Evolutionary conservation across 176 grass and related monocot species (phyloP), one percentile per base, ranked within the genome.

Genomic region (Phragmites australis): DNA sequence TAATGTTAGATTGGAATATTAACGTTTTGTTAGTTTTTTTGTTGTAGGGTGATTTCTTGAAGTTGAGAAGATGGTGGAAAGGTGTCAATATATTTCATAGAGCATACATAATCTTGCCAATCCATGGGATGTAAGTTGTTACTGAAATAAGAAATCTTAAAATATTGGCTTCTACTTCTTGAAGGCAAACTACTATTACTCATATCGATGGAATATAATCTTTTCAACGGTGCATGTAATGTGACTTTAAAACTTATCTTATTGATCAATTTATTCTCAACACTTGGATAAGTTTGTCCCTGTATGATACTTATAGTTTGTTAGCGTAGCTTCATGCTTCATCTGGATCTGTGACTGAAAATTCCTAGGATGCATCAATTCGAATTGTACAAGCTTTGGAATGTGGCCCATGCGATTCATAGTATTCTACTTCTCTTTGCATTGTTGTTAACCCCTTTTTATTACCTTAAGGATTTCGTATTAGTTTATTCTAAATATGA

Each of bases 51-150:
- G 65, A 77, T 49, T 98, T 98, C 31, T 9, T 34, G 49, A 98
- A 95, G 77, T 78, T 98, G 75, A 94, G 96, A 82, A 91, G 90
- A 87, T 98, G 96, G 96, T 95, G 92, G 90, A 98, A 98, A 91
- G 96, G 88, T 88, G 86, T 93, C 41, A 91, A 89, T 78, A 94
- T 94, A 89, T 98, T 93, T 81, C 75, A 93, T 52, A 94, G 84
- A 40, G 65, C 88, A 56, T 98, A 98, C 53, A 80, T 98, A 68
- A 89, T 98, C 83, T 84, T 98, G 74, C 92, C 96, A 31, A 94
- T 98, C 46, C 92, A 95, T 89, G 84, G 86, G 81, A 76, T 21
- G 90, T 95, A 93, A 91, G 85, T 97, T 82, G 7, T 42, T 86
- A 25, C 70, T 76, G 46, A 32, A 48, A 82, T 46, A 45, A 75